Base-by-base conservation (phyloP, 768 basidiomycete species). In the Leccinum boreale region DNA sequence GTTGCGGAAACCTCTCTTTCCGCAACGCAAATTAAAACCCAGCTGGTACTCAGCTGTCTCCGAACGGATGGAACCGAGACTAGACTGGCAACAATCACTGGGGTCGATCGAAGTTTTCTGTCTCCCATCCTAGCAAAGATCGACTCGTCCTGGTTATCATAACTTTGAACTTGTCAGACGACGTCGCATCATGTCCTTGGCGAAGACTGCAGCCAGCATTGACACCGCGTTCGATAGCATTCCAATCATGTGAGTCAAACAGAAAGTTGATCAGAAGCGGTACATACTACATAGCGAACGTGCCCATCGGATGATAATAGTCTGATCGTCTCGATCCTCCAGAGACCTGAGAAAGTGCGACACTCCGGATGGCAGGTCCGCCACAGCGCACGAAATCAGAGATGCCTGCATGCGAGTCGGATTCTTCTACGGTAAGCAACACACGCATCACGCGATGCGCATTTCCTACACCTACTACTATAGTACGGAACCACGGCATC, bases 341-440 rank as follows among this genome's bases (percentile, higher is more conserved):
- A 71, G 71, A 39, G 65, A 71, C 35, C 33, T 71, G 4, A 49
- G 59, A 29, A 60, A 52, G 42, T 62, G 63, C 10, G 53, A 31
- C 50, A 69, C 62, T 10, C 61, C 55, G 15, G 62, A 67, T 39
- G 68, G 74, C 21, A 78, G 81, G 44, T 67, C 68, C 52, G 70
- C 67, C 3, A 71, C 92, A 3, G 89, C 85, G 0, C 66, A 73
- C 21, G 71, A 82, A 58, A 80, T 94, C 44, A 78, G 86, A 55
- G 79, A 89, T 60, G 92, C 92, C 0, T 92, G 90, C 62, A 84
- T 90, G 55, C 79, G 82, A 53, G 90, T 90, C 6, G 92, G 92
- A 1, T 94, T 95, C 68, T 90, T 94, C 70, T 94, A 94, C 64
- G 81, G 88, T 88, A 61, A 19, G 75, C 11, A 45, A 19, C 10